Percentiles rank a stretch among this genome's conserved stretches.
Evolutionary conservation across 1,139 yeast species (phyloP).

Genomic region (Debaryomycetaceae sp.): DNA sequence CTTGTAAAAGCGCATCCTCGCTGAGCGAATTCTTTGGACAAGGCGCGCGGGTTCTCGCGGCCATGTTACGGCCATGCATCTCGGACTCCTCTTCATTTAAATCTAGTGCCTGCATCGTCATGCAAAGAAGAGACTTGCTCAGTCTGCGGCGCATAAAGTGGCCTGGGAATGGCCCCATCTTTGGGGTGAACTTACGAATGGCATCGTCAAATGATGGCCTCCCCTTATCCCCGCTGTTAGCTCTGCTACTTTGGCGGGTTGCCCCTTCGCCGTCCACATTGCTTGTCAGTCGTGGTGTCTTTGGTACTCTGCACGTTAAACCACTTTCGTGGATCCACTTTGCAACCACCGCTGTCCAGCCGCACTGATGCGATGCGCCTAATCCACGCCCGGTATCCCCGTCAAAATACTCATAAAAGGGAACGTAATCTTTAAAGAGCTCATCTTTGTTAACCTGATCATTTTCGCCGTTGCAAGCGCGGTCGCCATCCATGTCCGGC

Average conservation of each 20-base stretch:
- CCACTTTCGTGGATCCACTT: slow-evolving; percentile 93
- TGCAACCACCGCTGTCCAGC: slow-evolving; percentile 94
- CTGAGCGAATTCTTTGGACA: slow-evolving; percentile 23
- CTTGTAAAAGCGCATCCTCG: neutral
- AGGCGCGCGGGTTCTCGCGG: slow-evolving; percentile 12
- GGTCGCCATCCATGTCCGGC: slow-evolving; percentile 57
- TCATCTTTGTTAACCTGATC: slow-evolving; percentile 58
- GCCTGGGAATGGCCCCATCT: slow-evolving; percentile 45
- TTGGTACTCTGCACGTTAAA: slow-evolving; percentile 44
- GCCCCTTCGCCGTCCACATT: slow-evolving; percentile 19
- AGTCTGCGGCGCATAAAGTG: slow-evolving; percentile 54
- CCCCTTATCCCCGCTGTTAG: slow-evolving; percentile 16
- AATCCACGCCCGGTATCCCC: slow-evolving; percentile 94
- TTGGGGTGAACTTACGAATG: slow-evolving; percentile 26
- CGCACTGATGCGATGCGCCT: slow-evolving; percentile 94
- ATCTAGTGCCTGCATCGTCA: slow-evolving; percentile 58
- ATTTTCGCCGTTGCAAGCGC: slow-evolving; percentile 74
- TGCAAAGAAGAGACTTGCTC: slow-evolving; percentile 56
- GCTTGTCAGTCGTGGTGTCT: slow-evolving; percentile 29
- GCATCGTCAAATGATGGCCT: no score
- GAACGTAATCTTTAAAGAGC: slow-evolving; percentile 64
- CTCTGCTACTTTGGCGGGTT: slow-evolving; percentile 17
- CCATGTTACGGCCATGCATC: slow-evolving; percentile 10
- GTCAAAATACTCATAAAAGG: slow-evolving; percentile 85
- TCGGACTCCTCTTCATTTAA: slow-evolving; percentile 49